Evolutionary conservation across 2,329 filamentous ascomycete genomes (phyloP), one percentile per base, ranked within the genome.

Genomic region (Fonsecaea monophora): DNA sequence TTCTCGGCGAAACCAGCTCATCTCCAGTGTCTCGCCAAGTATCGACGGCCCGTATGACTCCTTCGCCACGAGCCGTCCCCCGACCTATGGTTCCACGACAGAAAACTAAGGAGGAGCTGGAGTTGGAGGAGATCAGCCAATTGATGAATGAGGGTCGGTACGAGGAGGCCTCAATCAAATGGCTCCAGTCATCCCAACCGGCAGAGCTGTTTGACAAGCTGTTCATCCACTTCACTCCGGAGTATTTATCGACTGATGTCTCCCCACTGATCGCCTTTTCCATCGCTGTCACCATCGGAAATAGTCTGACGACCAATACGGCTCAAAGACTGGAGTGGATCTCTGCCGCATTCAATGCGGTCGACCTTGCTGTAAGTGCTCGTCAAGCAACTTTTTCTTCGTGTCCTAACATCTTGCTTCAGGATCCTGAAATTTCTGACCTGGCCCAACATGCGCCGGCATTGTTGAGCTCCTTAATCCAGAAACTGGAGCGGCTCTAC

Each of bases 131-230:
- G 53, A 81, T 83, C 56, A 70, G 74, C 21, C 72, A 74, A 15
- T 71, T 82, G 60, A 81, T 82, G 74, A 74, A 75, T 7, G 72
- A 77, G 7, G 76, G 77, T 25, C 75, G 73, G 55, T 80, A 77
- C 57, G 82, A 83, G 71, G 81, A 81, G 64, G 82, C 77, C 30
- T 80, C 80, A 3, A 75, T 83, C 48, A 81, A 78, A 81, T 90
- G 87, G 87, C 80, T 90, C 56, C 86, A 88, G 78, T 89, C 87
- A 5, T 75, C 78, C 37, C 83, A 84, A 63, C 85, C 88, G 70
- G 80, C 81, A 15, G 82, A 85, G 54, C 79, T 90, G n/a, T 90
- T 89, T 73, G 86, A 89, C 75, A 81, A 83, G 34, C 80, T 89
- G 60, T 89, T 90, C 73, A 81, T 86, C 25, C 83, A 81, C 62